A percentile compares a stretch with the other conserved stretches of the same genome.
phyloP scores from a whole-genome alignment of 148 eudicot genomes.

The Polygonum aviculare region DNA sequence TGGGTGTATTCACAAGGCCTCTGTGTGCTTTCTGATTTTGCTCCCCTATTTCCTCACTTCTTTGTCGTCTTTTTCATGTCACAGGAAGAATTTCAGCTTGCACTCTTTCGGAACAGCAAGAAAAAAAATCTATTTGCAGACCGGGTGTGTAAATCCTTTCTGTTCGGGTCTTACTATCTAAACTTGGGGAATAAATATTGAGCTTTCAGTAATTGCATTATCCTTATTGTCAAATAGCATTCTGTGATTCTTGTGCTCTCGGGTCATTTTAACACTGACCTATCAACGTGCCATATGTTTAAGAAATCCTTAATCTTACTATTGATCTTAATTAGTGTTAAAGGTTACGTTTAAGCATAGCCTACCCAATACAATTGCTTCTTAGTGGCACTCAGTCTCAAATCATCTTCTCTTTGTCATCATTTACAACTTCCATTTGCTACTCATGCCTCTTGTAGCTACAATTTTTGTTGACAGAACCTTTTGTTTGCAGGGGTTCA shows the following conservation, averaged over 20 bases:
- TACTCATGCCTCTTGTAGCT: background rate
- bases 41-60: background rate
- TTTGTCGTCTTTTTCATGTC: background rate
- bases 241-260: no score
- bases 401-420: no score
- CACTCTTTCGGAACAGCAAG: conserved; percentile 75
- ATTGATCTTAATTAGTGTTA: no score
- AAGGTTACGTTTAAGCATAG: no score
- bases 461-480: no score
- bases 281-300: background rate
- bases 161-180: background rate
- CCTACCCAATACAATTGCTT: no score
- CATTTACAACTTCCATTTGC: background rate
- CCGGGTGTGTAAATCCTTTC: conserved; percentile 41
- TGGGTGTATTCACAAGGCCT: conserved; percentile 42
- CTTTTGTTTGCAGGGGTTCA: no score
- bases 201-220: background rate
- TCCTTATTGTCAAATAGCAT: background rate
- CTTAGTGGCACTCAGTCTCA: no score
- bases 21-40: background rate
- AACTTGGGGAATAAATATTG: background rate
- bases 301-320: background rate
- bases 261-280: no score
- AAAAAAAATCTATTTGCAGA: conserved; percentile 76
- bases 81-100: conserved; percentile 91